A percentile compares a stretch with the other conserved stretches of the same genome.
phyloP scores from a whole-genome alignment of 2,329 filamentous ascomycete genomes.

The Clonostachys rhizophaga region DNA sequence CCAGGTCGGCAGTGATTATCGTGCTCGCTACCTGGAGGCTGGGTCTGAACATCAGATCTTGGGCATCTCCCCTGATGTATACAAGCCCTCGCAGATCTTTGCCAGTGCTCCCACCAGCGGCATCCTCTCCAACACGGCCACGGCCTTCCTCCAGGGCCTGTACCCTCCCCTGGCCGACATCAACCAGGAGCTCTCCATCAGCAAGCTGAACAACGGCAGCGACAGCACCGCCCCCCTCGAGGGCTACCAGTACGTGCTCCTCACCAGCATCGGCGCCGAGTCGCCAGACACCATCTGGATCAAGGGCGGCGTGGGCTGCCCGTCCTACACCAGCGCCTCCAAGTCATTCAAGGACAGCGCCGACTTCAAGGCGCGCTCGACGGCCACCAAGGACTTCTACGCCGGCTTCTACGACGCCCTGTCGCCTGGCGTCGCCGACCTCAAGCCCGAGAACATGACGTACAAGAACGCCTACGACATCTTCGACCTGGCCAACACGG shows the following conservation, averaged over 20 bases:
- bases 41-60: slow-evolving; percentile 18
- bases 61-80: slow-evolving; percentile 23
- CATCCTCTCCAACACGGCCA: slow-evolving; percentile 25
- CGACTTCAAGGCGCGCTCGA: slow-evolving; percentile 12
- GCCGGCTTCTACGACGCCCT: slow-evolving; percentile 18
- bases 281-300: slow-evolving; percentile 28
- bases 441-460: slow-evolving; percentile 19
- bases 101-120: slow-evolving; percentile 22
- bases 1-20: slow-evolving; percentile 15
- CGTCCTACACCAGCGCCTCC: slow-evolving; percentile 14
- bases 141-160: slow-evolving; percentile 25
- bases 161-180: slow-evolving; percentile 22
- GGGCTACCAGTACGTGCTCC: slow-evolving; percentile 25
- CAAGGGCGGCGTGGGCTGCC: slow-evolving; percentile 26
- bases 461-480: slow-evolving; percentile 27
- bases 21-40: slow-evolving; percentile 12
- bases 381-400: slow-evolving; percentile 21
- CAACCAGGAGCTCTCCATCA: slow-evolving; percentile 14
- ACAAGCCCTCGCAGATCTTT: slow-evolving; percentile 21
- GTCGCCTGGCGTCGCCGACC: slow-evolving; percentile 19
- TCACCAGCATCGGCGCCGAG: slow-evolving; percentile 19
- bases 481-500: slow-evolving; percentile 27
- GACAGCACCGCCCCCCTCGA: slow-evolving; percentile 18
- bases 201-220: slow-evolving; percentile 22
- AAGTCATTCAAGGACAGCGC: slow-evolving; percentile 19